These are phyloP conservation scores for Rosa multiflora DNA, from an alignment of 306 rosid genomes.

Conservation along the genomic window DNA sequence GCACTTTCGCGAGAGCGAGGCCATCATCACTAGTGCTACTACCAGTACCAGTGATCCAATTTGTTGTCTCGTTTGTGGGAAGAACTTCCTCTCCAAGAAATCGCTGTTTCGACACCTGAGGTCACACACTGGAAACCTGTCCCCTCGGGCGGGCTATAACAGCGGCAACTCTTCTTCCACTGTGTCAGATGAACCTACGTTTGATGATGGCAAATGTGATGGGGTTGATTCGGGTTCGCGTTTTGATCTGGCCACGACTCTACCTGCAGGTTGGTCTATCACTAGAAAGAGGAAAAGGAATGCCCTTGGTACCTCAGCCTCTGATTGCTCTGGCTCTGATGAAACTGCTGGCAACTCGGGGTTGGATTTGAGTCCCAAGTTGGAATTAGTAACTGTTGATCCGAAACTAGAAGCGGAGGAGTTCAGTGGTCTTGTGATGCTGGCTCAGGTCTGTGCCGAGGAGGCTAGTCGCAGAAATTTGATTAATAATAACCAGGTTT, in stretches of 20 bases:
- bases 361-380: constrained; percentile 9
- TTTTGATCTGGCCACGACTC: constrained; percentile 3
- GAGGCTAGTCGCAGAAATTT: neutral
- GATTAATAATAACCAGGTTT: neutral
- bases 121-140: constrained; percentile 32
- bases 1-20: constrained; percentile 23
- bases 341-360: neutral
- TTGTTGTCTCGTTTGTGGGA: constrained; percentile 22
- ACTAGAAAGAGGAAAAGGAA: constrained; percentile 39
- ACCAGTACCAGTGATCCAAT: neutral
- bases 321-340: neutral
- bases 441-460: constrained; percentile 21
- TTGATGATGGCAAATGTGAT: neutral
- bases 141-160: neutral
- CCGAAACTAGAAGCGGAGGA: neutral
- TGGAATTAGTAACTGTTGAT: neutral
- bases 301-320: neutral
- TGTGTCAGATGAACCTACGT: neutral
- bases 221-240: neutral
- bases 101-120: constrained; percentile 33
- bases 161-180: constrained; percentile 11
- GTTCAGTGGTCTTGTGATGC: constrained; percentile 35
- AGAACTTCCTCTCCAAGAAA: constrained; percentile 29
- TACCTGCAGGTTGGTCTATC: constrained; percentile 18
- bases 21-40: neutral